Conservation (phyloP, 805 yeast genomes). For the Barnettozyma siamensis region DNA sequence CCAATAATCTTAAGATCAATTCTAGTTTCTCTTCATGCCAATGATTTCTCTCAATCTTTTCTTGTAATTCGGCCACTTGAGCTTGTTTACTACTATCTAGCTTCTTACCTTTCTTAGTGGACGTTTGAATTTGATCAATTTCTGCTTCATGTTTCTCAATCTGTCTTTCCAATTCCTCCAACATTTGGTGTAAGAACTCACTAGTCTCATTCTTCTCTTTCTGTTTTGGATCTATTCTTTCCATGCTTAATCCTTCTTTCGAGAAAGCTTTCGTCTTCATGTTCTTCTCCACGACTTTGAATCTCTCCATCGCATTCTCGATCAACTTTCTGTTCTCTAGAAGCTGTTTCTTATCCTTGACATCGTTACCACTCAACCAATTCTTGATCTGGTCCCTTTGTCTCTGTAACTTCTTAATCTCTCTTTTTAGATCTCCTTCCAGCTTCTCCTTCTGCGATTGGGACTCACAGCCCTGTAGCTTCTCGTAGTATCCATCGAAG, state of each 20-base stretch:
- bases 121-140: conserved; percentile 45
- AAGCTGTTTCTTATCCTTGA: conserved; percentile 79
- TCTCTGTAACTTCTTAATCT: conserved; percentile 90
- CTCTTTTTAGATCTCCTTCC: conserved; percentile 88
- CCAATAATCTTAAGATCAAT: conserved; percentile 66
- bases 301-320: conserved; percentile 86
- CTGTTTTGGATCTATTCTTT: conserved; percentile 71
- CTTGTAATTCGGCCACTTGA: conserved; percentile 57
- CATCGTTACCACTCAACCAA: conserved; percentile 89
- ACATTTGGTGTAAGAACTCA: conserved; percentile 59
- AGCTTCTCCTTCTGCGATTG: conserved; percentile 89
- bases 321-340: conserved; percentile 70
- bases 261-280: conserved; percentile 93
- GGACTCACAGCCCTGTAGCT: conserved; percentile 73
- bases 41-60: conserved; percentile 63
- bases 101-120: conserved; percentile 54
- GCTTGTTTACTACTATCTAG: conserved; percentile 47
- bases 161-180: conserved; percentile 80
- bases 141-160: conserved; percentile 73
- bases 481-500: conserved; percentile 82
- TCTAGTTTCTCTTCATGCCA: conserved; percentile 79
- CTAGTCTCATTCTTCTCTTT: conserved; percentile 70
- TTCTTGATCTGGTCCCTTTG: conserved; percentile 92
- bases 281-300: conserved; percentile 88
- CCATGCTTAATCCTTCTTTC: conserved; percentile 82